Evolutionary conservation across 2,329 filamentous ascomycete species (phyloP), one percentile per base, ranked within the genome.

Genomic region (Chaetomium globosum): DNA sequence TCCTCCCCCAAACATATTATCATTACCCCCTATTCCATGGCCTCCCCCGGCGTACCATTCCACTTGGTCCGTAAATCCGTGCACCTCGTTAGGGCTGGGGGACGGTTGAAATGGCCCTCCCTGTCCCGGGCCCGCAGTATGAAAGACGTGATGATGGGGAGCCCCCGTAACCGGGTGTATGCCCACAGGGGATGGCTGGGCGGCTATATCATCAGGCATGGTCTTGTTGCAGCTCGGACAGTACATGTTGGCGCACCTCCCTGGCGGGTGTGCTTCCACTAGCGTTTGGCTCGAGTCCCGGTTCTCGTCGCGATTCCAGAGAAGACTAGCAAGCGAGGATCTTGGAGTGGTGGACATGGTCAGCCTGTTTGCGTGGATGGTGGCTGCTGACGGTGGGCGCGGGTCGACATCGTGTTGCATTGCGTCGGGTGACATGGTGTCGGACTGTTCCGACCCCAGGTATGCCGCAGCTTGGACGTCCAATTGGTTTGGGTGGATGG

Each of bases 181-280:
- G n/a, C 52, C 66, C 13, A 66, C 59, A 1, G 68, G 66, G 16
- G 68, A 68, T 2, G 61, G 66, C 43, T 66, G 65, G 5, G 53
- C 60, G 0, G 48, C 21, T 36, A 69, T 65, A 26, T 69, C 68
- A 5, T 69, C 68, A 3, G 68, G 64, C 21, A 68, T n/a, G 12
- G 68, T 62, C 63, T 72, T 71, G 69, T 64, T 72, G 63, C 70
- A 72, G 61, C 66, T 69, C 28, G 68, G 69, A 26, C 70, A 72
- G 54, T 67, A 70, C 58, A 71, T 57, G 46, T 68, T 67, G 36
- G 46, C 55, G 57, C 70, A 72, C 10, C 67, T 63, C 2, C 69
- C 69, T 0, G 69, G 63, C 4, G 68, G 68, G 23, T 72, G 70
- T 4, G 67, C 66, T 53, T 72, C 70, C 19, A 72, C 70, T 0